Evolutionary conservation across 2,329 filamentous ascomycete genomes (phyloP).

Genomic region (Teratosphaeria destructans): DNA sequence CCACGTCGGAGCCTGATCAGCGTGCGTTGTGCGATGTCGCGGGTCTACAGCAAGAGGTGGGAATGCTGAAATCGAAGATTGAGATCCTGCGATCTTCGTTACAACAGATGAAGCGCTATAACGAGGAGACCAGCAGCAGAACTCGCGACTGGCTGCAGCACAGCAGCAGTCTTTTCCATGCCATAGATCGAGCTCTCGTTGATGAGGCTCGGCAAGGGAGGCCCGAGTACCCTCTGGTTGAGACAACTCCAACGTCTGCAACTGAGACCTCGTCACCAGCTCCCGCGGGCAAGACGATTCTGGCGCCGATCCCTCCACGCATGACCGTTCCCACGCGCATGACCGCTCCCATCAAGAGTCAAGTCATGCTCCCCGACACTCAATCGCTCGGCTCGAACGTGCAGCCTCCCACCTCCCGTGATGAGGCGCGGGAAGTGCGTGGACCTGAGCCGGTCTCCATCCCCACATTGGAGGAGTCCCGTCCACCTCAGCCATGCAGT

Average conservation of each 20-base stretch:
- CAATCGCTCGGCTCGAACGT: no score
- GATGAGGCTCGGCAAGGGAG: neutral
- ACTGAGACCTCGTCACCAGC: neutral
- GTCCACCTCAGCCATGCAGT: neutral
- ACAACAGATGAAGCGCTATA: neutral
- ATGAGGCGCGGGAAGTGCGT: neutral
- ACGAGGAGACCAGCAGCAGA: neutral
- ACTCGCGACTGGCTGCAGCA: neutral
- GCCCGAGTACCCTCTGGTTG: neutral
- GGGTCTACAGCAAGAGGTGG: constrained; percentile 3
- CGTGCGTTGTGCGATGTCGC: neutral
- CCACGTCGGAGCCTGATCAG: neutral
- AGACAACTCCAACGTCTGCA: neutral
- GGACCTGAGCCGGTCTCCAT: neutral
- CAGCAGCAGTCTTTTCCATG: neutral
- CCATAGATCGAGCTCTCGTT: constrained; percentile 2
- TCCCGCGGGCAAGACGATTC: neutral
- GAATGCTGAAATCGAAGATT: constrained; percentile 1
- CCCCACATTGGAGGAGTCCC: neutral
- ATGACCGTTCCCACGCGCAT: neutral
- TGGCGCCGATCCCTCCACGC: neutral
- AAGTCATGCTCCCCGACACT: no score
- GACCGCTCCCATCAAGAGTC: neutral
- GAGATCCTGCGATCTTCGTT: constrained; percentile 1
- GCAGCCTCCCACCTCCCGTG: no score